A percentile compares a stretch with the other conserved stretches of the same genome.
phyloP scores from a whole-genome alignment of 2,329 filamentous ascomycete genomes.

The Phialemoniopsis sp. region DNA sequence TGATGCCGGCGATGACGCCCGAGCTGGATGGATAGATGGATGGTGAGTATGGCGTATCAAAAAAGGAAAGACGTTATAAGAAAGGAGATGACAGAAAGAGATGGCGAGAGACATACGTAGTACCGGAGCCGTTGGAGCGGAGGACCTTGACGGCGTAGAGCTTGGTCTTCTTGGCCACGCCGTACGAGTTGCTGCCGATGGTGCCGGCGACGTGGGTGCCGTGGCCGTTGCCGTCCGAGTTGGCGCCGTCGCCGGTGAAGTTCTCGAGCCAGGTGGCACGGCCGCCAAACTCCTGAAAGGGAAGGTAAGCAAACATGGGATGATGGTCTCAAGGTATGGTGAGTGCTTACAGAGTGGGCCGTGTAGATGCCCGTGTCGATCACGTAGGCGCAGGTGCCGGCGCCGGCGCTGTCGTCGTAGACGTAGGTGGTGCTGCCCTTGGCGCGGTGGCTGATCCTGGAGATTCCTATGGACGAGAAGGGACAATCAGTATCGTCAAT shows the following conservation, averaged over 20 bases:
- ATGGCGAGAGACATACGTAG: constrained; percentile 13
- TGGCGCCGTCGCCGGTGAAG: constrained; percentile 26
- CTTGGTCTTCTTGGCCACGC: constrained; percentile 39
- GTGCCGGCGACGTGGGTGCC: constrained; percentile 44
- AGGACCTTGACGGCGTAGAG: constrained; percentile 43
- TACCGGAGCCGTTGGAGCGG: constrained; percentile 26
- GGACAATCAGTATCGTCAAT: no score
- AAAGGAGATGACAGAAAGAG: not conserved
- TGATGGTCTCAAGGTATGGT: not conserved
- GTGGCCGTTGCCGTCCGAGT: constrained; percentile 39
- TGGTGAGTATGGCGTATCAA: no score
- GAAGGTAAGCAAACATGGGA: no score
- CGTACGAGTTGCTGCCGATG: constrained; percentile 34
- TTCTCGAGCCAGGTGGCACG: constrained; percentile 34
- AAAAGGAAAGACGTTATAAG: no score
- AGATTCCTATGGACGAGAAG: constrained; percentile 4
- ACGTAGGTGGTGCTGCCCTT: constrained; percentile 15
- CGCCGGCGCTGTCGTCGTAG: constrained; percentile 21
- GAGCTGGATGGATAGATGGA: constrained; percentile 17
- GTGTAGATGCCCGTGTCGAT: constrained; percentile 45
- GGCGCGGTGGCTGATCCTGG: constrained; percentile 16
- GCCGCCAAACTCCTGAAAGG: constrained; percentile 28
- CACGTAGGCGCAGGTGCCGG: constrained; percentile 26
- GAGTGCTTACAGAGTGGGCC: constrained; percentile 22
- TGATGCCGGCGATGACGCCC: constrained; percentile 37